Conservation (phyloP, 768 basidiomycete species). For the Hydnum rufescens region DNA sequence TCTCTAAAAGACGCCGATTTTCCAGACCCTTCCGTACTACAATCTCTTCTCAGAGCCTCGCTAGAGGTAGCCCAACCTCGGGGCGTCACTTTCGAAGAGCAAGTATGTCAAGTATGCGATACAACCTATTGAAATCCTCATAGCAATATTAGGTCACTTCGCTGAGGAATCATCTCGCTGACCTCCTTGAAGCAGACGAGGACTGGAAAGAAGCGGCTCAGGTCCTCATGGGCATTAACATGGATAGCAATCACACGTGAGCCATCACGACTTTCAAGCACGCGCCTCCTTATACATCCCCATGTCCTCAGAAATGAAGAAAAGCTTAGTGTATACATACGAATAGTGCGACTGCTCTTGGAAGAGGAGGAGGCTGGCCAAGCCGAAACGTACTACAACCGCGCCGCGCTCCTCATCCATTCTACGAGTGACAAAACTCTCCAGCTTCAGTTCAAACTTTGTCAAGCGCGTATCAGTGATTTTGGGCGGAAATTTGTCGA, state of each 20-base stretch:
- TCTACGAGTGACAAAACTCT: slow-evolving; percentile 61
- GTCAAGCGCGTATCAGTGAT: slow-evolving; percentile 87
- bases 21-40: slow-evolving; percentile 30
- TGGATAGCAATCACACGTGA: slow-evolving; percentile 43
- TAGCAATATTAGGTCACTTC: slow-evolving; percentile 42
- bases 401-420: slow-evolving; percentile 78
- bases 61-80: slow-evolving; percentile 51
- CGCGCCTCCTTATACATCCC: not conserved
- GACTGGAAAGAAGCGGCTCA: slow-evolving; percentile 88
- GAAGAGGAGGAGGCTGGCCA: slow-evolving; percentile 95
- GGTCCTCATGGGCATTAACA: slow-evolving; percentile 77
- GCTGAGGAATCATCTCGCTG: slow-evolving; percentile 74
- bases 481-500: slow-evolving; percentile 85
- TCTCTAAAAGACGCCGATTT: slow-evolving; percentile 36
- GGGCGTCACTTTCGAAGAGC: slow-evolving; percentile 86
- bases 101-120: slow-evolving; percentile 31
- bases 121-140: not conserved
- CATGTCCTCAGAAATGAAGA: slow-evolving; percentile 44
- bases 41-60: slow-evolving; percentile 61
- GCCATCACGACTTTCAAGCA: not conserved
- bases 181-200: slow-evolving; percentile 73
- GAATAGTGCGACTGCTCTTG: slow-evolving; percentile 81
- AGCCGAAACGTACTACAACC: slow-evolving; percentile 96
- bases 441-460: slow-evolving; percentile 70
- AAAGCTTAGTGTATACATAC: slow-evolving; percentile 76